Evolutionary conservation across 2,329 filamentous ascomycete species (phyloP).

Genomic region (Elsinoe fawcettii): DNA sequence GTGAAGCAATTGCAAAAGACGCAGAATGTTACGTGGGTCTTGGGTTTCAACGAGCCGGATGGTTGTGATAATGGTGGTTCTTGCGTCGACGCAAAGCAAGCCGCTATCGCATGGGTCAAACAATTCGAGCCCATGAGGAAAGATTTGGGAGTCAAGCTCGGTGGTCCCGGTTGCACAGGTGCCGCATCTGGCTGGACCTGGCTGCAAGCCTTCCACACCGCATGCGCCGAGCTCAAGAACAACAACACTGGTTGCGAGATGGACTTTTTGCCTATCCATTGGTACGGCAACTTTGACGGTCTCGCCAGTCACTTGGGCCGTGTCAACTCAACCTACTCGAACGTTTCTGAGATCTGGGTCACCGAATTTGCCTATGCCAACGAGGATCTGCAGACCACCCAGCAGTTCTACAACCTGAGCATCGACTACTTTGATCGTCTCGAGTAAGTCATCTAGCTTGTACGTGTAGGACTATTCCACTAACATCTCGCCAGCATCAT

Average conservation of each 20-base stretch:
- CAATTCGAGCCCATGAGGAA: constrained; percentile 62
- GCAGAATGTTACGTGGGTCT: constrained; percentile 57
- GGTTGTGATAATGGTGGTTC: constrained; percentile 54
- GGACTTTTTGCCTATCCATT: constrained; percentile 47
- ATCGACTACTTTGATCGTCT: constrained; percentile 59
- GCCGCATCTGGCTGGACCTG: constrained; percentile 54
- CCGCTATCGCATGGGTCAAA: constrained; percentile 61
- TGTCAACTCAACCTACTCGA: constrained; percentile 41
- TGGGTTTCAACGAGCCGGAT: constrained; percentile 78
- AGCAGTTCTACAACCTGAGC: constrained; percentile 61
- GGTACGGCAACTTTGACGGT: constrained; percentile 59
- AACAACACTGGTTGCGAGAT: constrained; percentile 36
- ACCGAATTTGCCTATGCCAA: constrained; percentile 64
- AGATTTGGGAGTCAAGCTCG: constrained; percentile 55
- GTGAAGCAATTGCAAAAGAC: constrained; percentile 50
- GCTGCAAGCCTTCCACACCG: constrained; percentile 58
- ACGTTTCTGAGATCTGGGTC: constrained; percentile 59
- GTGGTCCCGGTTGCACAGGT: constrained; percentile 63
- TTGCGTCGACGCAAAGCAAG: constrained; percentile 50
- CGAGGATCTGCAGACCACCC: constrained; percentile 48
- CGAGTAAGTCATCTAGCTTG: constrained; percentile 32
- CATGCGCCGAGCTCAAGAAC: constrained; percentile 34
- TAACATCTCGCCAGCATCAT: constrained; percentile 39
- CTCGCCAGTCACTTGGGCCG: constrained; percentile 60
- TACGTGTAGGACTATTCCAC: not conserved